Conservation (phyloP, 768 basidiomycete species). For the Agrocybe praecox region DNA sequence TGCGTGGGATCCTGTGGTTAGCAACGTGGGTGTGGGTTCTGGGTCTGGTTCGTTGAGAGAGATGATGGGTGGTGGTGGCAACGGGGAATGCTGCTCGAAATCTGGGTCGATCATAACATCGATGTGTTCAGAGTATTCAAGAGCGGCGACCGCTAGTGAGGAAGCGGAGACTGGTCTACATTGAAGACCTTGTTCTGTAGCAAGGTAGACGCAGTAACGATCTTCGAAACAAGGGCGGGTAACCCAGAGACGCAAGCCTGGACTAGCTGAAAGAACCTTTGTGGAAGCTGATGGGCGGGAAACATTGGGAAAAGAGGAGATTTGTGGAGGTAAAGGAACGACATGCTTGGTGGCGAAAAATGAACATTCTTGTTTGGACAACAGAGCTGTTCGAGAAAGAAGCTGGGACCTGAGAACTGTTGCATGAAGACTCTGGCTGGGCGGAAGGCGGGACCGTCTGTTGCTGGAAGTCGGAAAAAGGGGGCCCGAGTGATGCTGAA, state of each 20-base stretch:
- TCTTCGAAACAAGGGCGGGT: conserved; percentile 80
- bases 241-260: conserved; percentile 69
- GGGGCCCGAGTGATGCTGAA: conserved; percentile 22
- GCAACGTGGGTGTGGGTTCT: conserved; percentile 16
- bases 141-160: conserved; percentile 62
- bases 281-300: conserved; percentile 31
- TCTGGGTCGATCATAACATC: conserved; percentile 64
- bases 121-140: conserved; percentile 71
- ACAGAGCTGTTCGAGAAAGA: conserved; percentile 40
- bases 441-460: conserved; percentile 36
- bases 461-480: conserved; percentile 45
- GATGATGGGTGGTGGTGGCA: conserved; percentile 1
- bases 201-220: conserved; percentile 56
- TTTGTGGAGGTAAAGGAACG: conserved; percentile 22
- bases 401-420: conserved; percentile 54
- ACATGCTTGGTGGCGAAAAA: conserved; percentile 38
- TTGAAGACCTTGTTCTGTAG: conserved; percentile 35
- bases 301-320: conserved; percentile 22
- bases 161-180: conserved; percentile 43
- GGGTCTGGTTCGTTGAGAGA: conserved; percentile 14
- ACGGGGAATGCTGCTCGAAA: conserved; percentile 25
- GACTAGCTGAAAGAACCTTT: conserved; percentile 43
- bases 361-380: conserved; percentile 42
- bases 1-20: conserved; percentile 19
- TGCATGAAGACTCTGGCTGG: conserved; percentile 41